These are phyloP conservation scores for Pythium phragmiticola DNA, from an alignment of 352 stramenopile genomes.

Conservation along the genomic window DNA sequence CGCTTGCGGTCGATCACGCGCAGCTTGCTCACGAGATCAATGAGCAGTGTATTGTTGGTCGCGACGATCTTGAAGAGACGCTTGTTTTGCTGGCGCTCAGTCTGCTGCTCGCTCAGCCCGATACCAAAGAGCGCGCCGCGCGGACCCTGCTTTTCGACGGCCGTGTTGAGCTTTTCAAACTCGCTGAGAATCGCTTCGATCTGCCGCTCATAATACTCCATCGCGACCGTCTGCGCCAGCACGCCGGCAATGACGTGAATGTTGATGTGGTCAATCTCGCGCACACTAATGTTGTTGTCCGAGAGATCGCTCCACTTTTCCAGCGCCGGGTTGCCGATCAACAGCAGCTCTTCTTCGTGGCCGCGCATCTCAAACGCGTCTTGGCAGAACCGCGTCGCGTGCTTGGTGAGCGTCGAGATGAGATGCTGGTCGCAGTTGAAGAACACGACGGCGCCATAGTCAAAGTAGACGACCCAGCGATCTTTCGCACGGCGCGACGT, in stretches of 20 bases:
- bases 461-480: constrained; percentile 92
- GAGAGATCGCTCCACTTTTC: constrained; percentile 80
- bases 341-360: constrained; percentile 78
- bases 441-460: constrained; percentile 92
- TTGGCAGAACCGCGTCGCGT: constrained; percentile 72
- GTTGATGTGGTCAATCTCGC: constrained; percentile 82
- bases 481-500: constrained; percentile 82
- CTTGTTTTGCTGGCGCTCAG: constrained; percentile 74
- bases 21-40: constrained; percentile 95
- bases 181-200: constrained; percentile 94
- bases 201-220: constrained; percentile 96
- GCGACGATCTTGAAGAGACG: constrained; percentile 91
- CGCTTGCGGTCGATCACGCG: constrained; percentile 94
- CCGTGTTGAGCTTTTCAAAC: constrained; percentile 93
- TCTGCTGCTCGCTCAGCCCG: constrained; percentile 43
- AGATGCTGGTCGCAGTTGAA: constrained; percentile 88
- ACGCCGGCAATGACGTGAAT: constrained; percentile 94
- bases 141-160: constrained; percentile 76
- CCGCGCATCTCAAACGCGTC: constrained; percentile 77
- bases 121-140: constrained; percentile 66
- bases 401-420: constrained; percentile 69
- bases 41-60: constrained; percentile 96
- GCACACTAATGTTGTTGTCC: constrained; percentile 81
- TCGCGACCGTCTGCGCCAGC: constrained; percentile 93
- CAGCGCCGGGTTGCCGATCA: constrained; percentile 63